These are phyloP conservation scores for Melocanna baccifera DNA, from an alignment of 176 grass and related monocot species.

Conservation along the genomic window DNA sequence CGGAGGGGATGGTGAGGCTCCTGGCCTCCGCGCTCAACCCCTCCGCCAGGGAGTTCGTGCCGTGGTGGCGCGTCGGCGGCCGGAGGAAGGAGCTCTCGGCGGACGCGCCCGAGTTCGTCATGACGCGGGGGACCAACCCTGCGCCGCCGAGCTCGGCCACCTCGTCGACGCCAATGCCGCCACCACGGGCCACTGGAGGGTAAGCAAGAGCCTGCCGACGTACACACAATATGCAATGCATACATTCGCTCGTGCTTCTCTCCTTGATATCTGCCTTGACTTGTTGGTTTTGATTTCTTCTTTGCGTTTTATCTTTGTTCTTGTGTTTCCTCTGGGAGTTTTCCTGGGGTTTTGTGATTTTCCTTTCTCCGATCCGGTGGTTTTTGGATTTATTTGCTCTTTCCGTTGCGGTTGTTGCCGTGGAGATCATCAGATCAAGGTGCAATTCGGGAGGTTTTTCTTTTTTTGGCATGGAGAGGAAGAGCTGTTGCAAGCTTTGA, in stretches of 20 bases:
- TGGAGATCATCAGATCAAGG: background rate
- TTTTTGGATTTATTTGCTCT: background rate
- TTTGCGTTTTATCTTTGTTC: background rate
- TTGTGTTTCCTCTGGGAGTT: background rate
- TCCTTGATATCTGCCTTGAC: background rate
- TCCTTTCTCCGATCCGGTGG: background rate
- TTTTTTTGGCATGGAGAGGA: background rate
- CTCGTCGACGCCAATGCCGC: background rate
- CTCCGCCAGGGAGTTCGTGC: conserved; percentile 15
- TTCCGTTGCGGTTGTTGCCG: background rate
- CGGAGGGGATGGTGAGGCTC: background rate
- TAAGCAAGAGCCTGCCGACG: background rate
- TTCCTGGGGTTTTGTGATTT: background rate
- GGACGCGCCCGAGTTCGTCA: conserved; percentile 4
- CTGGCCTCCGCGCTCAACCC: background rate
- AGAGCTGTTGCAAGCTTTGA: too few relatives aligned
- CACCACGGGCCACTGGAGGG: background rate
- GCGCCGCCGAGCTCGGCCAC: background rate
- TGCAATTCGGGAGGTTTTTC: background rate
- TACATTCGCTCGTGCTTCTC: background rate
- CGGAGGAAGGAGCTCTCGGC: background rate
- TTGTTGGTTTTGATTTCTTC: background rate
- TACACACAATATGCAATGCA: background rate
- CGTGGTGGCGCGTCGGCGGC: background rate
- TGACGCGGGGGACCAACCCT: background rate